These are phyloP conservation scores for Neurospora intermedia DNA, from an alignment of 495 filamentous ascomycete species.

Conservation along the genomic window DNA sequence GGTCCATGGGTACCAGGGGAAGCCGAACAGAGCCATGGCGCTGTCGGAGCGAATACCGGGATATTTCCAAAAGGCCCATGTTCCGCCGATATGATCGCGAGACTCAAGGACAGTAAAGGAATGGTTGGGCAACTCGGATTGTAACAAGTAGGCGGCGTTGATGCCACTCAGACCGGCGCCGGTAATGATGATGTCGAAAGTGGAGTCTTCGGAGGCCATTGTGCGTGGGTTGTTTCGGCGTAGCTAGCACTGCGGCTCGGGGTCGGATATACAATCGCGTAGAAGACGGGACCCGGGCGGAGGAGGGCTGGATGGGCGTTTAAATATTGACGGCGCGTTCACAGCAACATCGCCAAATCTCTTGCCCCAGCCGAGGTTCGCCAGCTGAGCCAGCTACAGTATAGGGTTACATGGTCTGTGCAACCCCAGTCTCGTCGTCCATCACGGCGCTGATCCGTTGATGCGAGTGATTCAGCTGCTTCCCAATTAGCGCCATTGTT, in stretches of 20 bases:
- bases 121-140: conserved; percentile 44
- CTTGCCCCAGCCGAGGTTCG: background rate
- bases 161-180: conserved; percentile 70
- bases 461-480: background rate
- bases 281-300: background rate
- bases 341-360: background rate
- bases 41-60: conserved; percentile 61
- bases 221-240: background rate
- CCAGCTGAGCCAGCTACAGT: background rate
- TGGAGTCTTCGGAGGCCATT: conserved; percentile 5
- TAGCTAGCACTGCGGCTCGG: background rate
- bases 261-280: background rate
- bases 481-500: background rate
- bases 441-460: background rate
- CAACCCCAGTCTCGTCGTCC: background rate
- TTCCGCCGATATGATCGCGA: conserved; percentile 51
- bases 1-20: conserved; percentile 58
- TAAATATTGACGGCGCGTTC: background rate
- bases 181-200: conserved; percentile 53
- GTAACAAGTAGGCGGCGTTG: conserved; percentile 61
- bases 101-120: conserved; percentile 54
- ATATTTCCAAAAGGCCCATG: conserved; percentile 64
- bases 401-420: background rate
- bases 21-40: conserved; percentile 57
- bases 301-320: background rate